Percentiles rank a stretch among this genome's conserved stretches.
Evolutionary conservation across 495 filamentous ascomycete genomes (phyloP).

Genomic region (Neurospora tetraspora): DNA sequence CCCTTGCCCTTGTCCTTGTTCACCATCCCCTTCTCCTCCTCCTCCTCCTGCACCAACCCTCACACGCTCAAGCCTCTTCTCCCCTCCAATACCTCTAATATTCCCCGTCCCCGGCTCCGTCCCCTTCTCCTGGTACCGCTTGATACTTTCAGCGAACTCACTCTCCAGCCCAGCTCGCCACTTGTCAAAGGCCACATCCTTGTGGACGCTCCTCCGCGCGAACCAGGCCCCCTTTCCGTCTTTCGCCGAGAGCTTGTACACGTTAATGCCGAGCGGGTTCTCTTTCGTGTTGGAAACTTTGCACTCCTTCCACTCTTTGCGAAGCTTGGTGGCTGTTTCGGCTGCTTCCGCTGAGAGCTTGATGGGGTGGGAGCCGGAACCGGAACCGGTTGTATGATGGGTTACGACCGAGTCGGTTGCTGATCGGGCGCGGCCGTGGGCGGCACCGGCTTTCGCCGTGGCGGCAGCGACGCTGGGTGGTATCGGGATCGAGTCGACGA

Average conservation of each 20-base stretch:
- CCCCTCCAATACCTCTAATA: constrained; percentile 76
- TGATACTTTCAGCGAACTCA: constrained; percentile 56
- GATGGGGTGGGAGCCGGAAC: neutral
- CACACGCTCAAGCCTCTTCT: constrained; percentile 54
- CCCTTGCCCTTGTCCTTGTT: neutral
- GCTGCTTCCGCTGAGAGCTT: constrained; percentile 11
- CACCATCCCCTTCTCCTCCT: constrained; percentile 42
- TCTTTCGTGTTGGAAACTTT: constrained; percentile 52
- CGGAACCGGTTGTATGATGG: neutral
- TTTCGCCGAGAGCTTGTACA: constrained; percentile 70
- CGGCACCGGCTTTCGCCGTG: neutral
- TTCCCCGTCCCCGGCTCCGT: constrained; percentile 53
- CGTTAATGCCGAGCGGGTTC: constrained; percentile 63
- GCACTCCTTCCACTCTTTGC: constrained; percentile 79
- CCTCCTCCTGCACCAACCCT: constrained; percentile 31
- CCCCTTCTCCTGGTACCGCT: constrained; percentile 32
- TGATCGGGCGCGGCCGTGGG: constrained; percentile 10
- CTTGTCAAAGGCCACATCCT: constrained; percentile 54
- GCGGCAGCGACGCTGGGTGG: constrained; percentile 6
- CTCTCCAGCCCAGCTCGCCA: constrained; percentile 49
- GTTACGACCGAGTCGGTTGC: constrained; percentile 25
- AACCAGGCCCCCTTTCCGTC: constrained; percentile 90
- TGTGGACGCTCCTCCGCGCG: constrained; percentile 71
- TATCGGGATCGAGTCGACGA: constrained; percentile 65
- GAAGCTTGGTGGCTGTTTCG: constrained; percentile 32